phyloP scores from a whole-genome alignment of 2,329 filamentous ascomycete genomes.

The Fusarium incarnatum region DNA sequence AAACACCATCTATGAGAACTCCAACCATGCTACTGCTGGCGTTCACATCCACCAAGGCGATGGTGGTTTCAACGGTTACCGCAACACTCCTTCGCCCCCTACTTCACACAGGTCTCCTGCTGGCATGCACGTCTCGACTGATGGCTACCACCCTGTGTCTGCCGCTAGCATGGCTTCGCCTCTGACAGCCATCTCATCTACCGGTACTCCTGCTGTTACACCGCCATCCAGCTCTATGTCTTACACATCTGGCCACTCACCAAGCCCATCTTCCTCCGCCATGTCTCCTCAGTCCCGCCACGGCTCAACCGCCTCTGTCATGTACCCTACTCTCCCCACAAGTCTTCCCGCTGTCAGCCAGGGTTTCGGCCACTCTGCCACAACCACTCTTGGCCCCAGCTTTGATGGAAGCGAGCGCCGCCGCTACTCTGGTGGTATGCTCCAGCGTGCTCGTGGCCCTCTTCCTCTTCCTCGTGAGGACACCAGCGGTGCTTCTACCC shows the following conservation, averaged over 20 bases:
- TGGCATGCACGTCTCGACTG: conserved; percentile 51
- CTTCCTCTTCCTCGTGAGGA: conserved; percentile 54
- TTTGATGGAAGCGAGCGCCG: conserved; percentile 73
- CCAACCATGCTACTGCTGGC: conserved; percentile 82
- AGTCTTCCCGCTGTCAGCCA: conserved; percentile 71
- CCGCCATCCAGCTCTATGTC: conserved; percentile 81
- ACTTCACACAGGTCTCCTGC: conserved; percentile 54
- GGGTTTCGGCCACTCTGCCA: conserved; percentile 76
- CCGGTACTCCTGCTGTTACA: conserved; percentile 80
- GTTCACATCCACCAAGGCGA: conserved; percentile 81
- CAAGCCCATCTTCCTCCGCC: conserved; percentile 75
- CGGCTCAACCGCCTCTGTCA: conserved; percentile 68
- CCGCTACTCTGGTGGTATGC: conserved; percentile 74
- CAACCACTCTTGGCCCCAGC: conserved; percentile 76
- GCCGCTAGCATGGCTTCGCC: conserved; percentile 72
- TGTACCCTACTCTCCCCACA: conserved; percentile 77
- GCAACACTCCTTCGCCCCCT: conserved; percentile 67
- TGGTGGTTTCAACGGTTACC: conserved; percentile 69
- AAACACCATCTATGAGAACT: conserved; percentile 93
- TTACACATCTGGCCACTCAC: conserved; percentile 82
- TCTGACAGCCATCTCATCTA: conserved; percentile 67
- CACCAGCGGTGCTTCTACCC: conserved; percentile 56
- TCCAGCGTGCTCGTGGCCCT: conserved; percentile 67
- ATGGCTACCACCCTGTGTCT: conserved; percentile 58
- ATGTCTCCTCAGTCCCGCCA: conserved; percentile 75